Conservation (phyloP, 179 eudicot species). For the Actinidia polygama region DNA sequence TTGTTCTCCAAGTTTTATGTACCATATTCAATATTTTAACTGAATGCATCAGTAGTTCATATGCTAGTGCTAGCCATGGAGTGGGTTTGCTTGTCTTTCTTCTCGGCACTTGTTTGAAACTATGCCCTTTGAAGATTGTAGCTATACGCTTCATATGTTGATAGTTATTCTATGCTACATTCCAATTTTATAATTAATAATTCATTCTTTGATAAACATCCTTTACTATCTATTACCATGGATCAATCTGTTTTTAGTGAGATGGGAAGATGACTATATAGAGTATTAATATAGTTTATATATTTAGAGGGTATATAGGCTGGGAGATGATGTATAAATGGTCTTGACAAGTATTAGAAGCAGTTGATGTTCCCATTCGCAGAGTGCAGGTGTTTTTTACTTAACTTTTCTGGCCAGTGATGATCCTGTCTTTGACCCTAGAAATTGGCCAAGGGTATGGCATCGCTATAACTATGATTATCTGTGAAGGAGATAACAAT, state of each 20-base stretch:
- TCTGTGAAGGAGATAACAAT: slow-evolving; percentile 3
- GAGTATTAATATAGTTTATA: not conserved
- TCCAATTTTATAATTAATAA: not conserved
- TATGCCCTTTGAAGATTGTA: not conserved
- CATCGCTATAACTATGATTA: no score
- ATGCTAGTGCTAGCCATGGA: not conserved
- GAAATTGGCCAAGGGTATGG: not conserved
- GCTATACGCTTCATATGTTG: not conserved
- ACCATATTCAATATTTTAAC: not conserved
- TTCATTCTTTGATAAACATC: not conserved
- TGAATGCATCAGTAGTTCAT: not conserved
- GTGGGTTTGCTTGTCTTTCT: not conserved
- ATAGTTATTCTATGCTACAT: not conserved
- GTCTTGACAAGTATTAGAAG: not conserved
- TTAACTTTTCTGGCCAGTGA: not conserved
- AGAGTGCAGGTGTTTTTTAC: not conserved
- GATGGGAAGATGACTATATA: not conserved
- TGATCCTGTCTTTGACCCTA: not conserved
- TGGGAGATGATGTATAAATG: slow-evolving; percentile 1
- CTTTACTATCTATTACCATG: not conserved
- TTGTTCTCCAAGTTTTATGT: not conserved
- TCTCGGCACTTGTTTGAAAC: no score
- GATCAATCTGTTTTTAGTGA: not conserved
- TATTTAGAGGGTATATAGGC: not conserved
- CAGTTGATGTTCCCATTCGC: not conserved